Base-by-base conservation (phyloP, 305 asterid genomes). In the Fraxinus latifolia region DNA sequence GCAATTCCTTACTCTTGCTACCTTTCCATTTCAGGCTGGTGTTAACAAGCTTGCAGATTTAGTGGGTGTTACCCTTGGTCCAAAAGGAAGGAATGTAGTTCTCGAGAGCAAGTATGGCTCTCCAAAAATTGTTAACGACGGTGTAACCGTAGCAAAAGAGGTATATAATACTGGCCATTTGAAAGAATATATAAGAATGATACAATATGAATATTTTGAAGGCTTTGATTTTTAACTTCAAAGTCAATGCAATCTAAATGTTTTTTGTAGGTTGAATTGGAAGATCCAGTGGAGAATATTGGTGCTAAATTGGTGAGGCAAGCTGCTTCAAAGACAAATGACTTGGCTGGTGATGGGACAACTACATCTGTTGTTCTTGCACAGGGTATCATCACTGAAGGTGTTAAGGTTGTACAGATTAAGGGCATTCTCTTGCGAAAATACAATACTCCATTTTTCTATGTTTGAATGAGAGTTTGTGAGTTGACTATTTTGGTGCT, bases 251-350 rank as follows among this genome's bases (percentile, higher is more conserved):
- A 67, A 67, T 67, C 74, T 67, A 0, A 25, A 11, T 67, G 74
- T 27, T 25, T 1, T 68, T 1, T 74, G 7, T 80, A 91, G 95
- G 94, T 92, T 76, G 94, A 90, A 80, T 82, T 90, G 82, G 94
- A 90, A 85, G 94, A 92, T 71, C 92, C 94, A 50, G 94, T 88
- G 78, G 93, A 90, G 84, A 89, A 90, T 68, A 88, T 91, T 75
- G 95, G 95, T 19, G 95, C 90, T 17, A 91, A 84, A 85, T 88
- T 90, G 86, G 95, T 91, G 76, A 88, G 94, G 73, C 95, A 91
- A 89, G 95, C 95, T 68, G 95, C 91, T 32, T 89, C 95, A 27
- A 91, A 90, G 86, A 91, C 95, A 55, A 91, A 91, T 81, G 93
- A 90, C 84, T 86, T 90, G 83, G 95, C 94, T 79, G 95, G 95